Evolutionary conservation across 306 rosid genomes (phyloP).

Genomic region (Ormosia semicastrata): DNA sequence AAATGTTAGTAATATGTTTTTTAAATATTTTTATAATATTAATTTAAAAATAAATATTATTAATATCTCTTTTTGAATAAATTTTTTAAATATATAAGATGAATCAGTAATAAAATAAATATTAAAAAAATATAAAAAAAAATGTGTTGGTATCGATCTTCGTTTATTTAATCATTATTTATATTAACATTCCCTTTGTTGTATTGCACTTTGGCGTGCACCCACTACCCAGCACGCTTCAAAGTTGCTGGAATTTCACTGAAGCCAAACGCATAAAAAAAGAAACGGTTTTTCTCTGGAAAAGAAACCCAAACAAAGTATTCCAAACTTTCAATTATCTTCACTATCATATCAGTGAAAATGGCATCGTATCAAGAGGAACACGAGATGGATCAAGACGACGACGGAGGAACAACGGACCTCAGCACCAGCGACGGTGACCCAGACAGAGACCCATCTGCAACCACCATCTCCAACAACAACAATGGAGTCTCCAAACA

Average conservation of each 20-base stretch:
- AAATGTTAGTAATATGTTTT: too few relatives aligned
- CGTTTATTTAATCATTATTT: neutral
- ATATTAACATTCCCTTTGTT: neutral
- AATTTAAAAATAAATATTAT: too few relatives aligned
- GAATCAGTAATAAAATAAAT: too few relatives aligned
- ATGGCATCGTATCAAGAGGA: constrained; percentile 12
- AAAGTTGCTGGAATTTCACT: neutral
- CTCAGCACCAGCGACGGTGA: constrained; percentile 26
- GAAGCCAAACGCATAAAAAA: neutral
- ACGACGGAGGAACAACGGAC: constrained; percentile 27
- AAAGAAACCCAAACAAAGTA: neutral
- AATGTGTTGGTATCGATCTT: too few relatives aligned
- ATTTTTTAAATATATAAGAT: too few relatives aligned
- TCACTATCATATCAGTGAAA: neutral
- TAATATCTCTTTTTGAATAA: too few relatives aligned
- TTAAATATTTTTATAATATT: too few relatives aligned
- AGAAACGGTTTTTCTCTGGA: neutral
- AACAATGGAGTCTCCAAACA: constrained; percentile 15
- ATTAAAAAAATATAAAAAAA: too few relatives aligned
- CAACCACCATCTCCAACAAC: neutral
- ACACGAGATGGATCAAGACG: constrained; percentile 25
- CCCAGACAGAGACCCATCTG: neutral
- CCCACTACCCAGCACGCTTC: neutral
- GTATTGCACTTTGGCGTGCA: neutral
- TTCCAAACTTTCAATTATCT: neutral